These are phyloP conservation scores for Tricholoma hemisulphureum DNA, from an alignment of 768 basidiomycete species.

Conservation along the genomic window DNA sequence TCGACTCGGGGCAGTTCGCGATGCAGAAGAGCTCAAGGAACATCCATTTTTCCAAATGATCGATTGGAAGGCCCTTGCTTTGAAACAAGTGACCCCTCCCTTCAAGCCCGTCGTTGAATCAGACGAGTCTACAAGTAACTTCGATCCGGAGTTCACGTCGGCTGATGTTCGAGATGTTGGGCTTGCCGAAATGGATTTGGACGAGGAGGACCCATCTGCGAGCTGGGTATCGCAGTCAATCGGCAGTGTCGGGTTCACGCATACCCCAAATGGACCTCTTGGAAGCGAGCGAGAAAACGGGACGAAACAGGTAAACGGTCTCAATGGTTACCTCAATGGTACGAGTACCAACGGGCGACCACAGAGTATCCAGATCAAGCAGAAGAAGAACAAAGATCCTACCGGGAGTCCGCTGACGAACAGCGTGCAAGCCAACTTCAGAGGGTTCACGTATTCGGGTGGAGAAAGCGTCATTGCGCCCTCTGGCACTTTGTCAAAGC, in stretches of 20 bases:
- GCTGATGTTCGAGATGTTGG: conserved; percentile 82
- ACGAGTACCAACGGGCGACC: conserved; percentile 14
- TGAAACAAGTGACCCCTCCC: conserved; percentile 90
- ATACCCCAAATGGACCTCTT: conserved; percentile 76
- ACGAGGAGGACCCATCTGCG: conserved; percentile 69
- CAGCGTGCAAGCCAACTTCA: conserved; percentile 95
- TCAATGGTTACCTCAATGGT: conserved; percentile 17
- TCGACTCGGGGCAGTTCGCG: conserved; percentile 86
- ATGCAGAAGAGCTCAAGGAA: conserved; percentile 92
- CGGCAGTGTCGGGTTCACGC: conserved; percentile 37
- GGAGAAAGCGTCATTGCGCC: conserved; percentile 60
- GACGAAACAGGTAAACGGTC: conserved; percentile 15
- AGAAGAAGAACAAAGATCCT: conserved; percentile 44
- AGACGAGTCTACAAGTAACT: conserved; percentile 97
- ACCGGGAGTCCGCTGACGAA: conserved; percentile 75
- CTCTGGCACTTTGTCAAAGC: conserved; percentile 39
- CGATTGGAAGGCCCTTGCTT: conserved; percentile 86
- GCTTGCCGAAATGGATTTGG: conserved; percentile 49
- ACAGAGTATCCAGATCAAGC: conserved; percentile 55
- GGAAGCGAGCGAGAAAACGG: conserved; percentile 51
- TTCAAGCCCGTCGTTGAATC: conserved; percentile 98
- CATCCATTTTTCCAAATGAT: conserved; percentile 91
- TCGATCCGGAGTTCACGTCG: conserved; percentile 96
- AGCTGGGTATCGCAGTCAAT: conserved; percentile 59
- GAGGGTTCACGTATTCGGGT: conserved; percentile 88